phyloP scores from a whole-genome alignment of 345 rosid genomes.

The Pugionium dolabratum region DNA sequence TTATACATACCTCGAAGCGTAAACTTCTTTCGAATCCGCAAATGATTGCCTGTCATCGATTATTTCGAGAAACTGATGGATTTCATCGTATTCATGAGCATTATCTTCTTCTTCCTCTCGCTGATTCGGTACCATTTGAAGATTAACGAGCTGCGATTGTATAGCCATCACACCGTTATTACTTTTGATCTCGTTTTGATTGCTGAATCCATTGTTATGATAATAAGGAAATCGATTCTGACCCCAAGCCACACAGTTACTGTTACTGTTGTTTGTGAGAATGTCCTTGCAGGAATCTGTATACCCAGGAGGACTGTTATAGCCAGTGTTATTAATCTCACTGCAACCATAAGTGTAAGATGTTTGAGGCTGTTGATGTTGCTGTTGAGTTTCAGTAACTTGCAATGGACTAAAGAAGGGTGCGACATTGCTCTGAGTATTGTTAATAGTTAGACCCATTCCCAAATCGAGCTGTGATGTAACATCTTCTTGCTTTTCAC shows the following conservation, averaged over 20 bases:
- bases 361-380: slow-evolving; percentile 48
- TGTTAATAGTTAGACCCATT: slow-evolving; percentile 65
- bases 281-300: slow-evolving; percentile 51
- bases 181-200: slow-evolving; percentile 31
- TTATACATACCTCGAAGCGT: slow-evolving; percentile 53
- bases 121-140: slow-evolving; percentile 45
- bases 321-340: slow-evolving; percentile 27
- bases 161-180: slow-evolving; percentile 41
- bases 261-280: not conserved
- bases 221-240: slow-evolving; percentile 33
- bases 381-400: slow-evolving; percentile 19
- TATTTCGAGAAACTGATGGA: slow-evolving; percentile 73
- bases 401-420: slow-evolving; percentile 32
- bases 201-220: slow-evolving; percentile 46
- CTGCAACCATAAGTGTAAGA: slow-evolving; percentile 48
- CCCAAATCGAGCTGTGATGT: slow-evolving; percentile 74
- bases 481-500: slow-evolving; percentile 43
- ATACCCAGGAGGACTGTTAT: slow-evolving; percentile 40
- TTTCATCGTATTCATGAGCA: slow-evolving; percentile 65
- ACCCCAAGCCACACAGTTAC: slow-evolving; percentile 18
- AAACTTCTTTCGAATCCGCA: slow-evolving; percentile 61
- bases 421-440: not conserved
- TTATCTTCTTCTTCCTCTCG: slow-evolving; percentile 41
- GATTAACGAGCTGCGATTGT: slow-evolving; percentile 52
- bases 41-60: slow-evolving; percentile 81